These are phyloP conservation scores for Lathyrus sativus DNA, from an alignment of 306 rosid genomes.

Conservation along the genomic window DNA sequence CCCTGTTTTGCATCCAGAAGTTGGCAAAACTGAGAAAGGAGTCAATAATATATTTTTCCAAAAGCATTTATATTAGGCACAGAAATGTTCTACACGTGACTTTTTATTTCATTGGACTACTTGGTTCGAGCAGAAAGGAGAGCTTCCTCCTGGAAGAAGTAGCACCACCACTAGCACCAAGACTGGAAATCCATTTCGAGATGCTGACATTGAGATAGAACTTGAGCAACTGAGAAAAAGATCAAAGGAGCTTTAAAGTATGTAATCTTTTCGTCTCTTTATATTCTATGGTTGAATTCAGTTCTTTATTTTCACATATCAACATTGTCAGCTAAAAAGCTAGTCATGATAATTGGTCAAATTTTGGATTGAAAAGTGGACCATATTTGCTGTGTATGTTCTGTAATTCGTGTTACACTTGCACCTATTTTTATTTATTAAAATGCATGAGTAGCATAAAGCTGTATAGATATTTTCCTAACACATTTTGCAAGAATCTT, in stretches of 20 bases:
- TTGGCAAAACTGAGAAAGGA: slow-evolving; percentile 15
- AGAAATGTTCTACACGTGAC: background rate
- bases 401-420: no score
- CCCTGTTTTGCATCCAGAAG: slow-evolving; percentile 9
- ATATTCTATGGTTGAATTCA: slow-evolving; percentile 27
- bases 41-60: background rate
- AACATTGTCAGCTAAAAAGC: no score
- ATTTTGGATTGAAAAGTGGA: no score
- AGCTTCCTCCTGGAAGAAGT: slow-evolving; percentile 92
- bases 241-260: slow-evolving; percentile 63
- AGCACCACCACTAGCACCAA: slow-evolving; percentile 33
- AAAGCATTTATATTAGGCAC: slow-evolving; percentile 28
- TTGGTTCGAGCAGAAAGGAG: slow-evolving; percentile 74
- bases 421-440: no score
- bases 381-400: no score
- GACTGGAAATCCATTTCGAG: slow-evolving; percentile 67
- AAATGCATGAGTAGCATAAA: no score
- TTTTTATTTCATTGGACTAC: slow-evolving; percentile 21
- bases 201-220: slow-evolving; percentile 77
- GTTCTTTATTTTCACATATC: background rate
- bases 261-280: slow-evolving; percentile 16
- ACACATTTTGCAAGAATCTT: no score
- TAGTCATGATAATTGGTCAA: no score
- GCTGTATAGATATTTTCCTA: no score
- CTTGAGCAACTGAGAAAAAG: slow-evolving; percentile 78